Conservation (phyloP, 2,329 filamentous ascomycete genomes). For the Davidsoniella eucalypti region DNA sequence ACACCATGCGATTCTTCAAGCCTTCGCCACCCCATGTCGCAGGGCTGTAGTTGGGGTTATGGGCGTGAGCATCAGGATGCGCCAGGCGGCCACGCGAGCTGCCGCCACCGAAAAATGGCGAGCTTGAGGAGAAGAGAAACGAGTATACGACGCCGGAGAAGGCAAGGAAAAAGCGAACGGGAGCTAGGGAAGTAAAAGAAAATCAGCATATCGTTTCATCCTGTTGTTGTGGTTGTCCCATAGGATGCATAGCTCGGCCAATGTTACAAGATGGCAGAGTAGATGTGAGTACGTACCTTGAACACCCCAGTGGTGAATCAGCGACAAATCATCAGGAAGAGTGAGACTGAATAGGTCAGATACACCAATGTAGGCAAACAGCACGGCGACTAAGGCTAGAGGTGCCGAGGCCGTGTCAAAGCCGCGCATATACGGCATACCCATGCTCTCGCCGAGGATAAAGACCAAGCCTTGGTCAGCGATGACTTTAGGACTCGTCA, state of each 20-base stretch:
- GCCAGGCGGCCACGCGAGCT: slow-evolving; percentile 20
- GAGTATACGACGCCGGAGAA: slow-evolving; percentile 46
- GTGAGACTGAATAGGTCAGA: slow-evolving; percentile 50
- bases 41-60: slow-evolving; percentile 23
- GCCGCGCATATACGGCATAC: slow-evolving; percentile 49
- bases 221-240: slow-evolving; percentile 7
- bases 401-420: slow-evolving; percentile 55
- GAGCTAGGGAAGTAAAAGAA: slow-evolving; percentile 26
- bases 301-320: slow-evolving; percentile 47
- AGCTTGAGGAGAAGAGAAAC: slow-evolving; percentile 40
- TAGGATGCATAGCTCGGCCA: background rate
- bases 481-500: slow-evolving; percentile 54
- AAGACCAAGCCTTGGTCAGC: slow-evolving; percentile 68
- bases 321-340: slow-evolving; percentile 48
- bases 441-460: slow-evolving; percentile 69
- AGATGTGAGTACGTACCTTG: slow-evolving; percentile 35
- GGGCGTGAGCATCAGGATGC: slow-evolving; percentile 21
- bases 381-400: slow-evolving; percentile 54
- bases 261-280: slow-evolving; percentile 4
- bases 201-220: background rate
- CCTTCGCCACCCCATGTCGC: slow-evolving; percentile 41
- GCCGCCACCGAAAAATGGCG: slow-evolving; percentile 27
- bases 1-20: slow-evolving; percentile 70
- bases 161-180: slow-evolving; percentile 47
- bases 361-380: slow-evolving; percentile 45